A percentile compares a stretch with the other conserved stretches of the same genome.
Evolutionary conservation across 2,329 filamentous ascomycete genomes (phyloP).

Genomic region (Knoxdaviesia capensis): DNA sequence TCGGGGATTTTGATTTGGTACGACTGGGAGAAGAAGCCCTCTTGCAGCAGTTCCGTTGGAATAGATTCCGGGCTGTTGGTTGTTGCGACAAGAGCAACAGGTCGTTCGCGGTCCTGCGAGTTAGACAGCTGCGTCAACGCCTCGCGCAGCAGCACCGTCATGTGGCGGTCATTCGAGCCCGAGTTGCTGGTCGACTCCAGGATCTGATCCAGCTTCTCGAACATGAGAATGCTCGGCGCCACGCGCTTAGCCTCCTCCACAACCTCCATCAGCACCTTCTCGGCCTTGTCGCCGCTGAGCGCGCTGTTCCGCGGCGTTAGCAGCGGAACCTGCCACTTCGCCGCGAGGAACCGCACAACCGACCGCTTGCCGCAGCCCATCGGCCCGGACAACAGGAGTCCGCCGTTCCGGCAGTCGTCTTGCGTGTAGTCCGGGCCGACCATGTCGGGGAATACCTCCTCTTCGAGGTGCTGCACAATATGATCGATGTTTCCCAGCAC

Average conservation of each 20-base stretch:
- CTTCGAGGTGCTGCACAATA: conserved; percentile 4
- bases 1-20: conserved; percentile 80
- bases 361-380: conserved; percentile 67
- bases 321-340: conserved; percentile 51
- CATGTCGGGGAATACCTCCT: conserved; percentile 3
- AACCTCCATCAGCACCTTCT: conserved; percentile 18
- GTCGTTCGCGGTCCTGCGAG: conserved; percentile 11
- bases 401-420: conserved; percentile 11
- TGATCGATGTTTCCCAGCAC: conserved; percentile 13
- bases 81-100: conserved; percentile 76
- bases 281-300: conserved; percentile 17
- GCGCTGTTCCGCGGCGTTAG: conserved; percentile 27
- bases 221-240: conserved; percentile 77
- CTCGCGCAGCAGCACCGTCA: conserved; percentile 12
- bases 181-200: conserved; percentile 2
- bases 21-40: conserved; percentile 62
- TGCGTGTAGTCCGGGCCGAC: neutral
- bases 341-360: conserved; percentile 54
- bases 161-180: conserved; percentile 49
- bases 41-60: conserved; percentile 55
- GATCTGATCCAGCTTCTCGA: conserved; percentile 65
- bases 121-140: conserved; percentile 2
- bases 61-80: conserved; percentile 78
- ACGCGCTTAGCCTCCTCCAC: conserved; percentile 58
- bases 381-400: conserved; percentile 59